phyloP scores from a whole-genome alignment of 2,329 filamentous ascomycete species.

The Pseudohalonectria lignicola region DNA sequence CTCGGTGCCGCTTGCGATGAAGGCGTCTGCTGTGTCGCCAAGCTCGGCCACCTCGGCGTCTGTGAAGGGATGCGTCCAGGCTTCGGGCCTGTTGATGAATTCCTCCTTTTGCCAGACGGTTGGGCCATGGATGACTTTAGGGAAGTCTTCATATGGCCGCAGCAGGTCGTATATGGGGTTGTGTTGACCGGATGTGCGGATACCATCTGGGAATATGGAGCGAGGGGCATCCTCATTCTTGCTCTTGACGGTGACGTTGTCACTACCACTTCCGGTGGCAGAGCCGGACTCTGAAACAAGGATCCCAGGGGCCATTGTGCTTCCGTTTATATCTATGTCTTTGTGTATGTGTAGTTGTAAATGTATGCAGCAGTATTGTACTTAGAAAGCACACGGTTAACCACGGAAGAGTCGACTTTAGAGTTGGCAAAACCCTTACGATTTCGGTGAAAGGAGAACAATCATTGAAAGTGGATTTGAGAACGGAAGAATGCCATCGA shows the following conservation, averaged over 20 bases:
- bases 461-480: too few relatives aligned
- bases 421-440: too few relatives aligned
- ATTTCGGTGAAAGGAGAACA: too few relatives aligned
- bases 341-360: too few relatives aligned
- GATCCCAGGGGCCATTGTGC: slow-evolving; percentile 14
- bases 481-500: too few relatives aligned
- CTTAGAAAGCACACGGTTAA: too few relatives aligned
- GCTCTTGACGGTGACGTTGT: too few relatives aligned
- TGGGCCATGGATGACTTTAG: slow-evolving; percentile 56
- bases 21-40: slow-evolving; percentile 53
- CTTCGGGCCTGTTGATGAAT: slow-evolving; percentile 49
- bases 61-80: slow-evolving; percentile 64
- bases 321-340: too few relatives aligned
- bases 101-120: slow-evolving; percentile 64
- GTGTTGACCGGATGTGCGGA: slow-evolving; percentile 56
- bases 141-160: slow-evolving; percentile 59
- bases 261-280: too few relatives aligned
- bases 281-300: slow-evolving; percentile 13
- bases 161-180: slow-evolving; percentile 55
- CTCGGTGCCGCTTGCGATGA: slow-evolving; percentile 52
- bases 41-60: slow-evolving; percentile 57
- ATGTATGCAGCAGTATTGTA: too few relatives aligned
- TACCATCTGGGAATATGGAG: slow-evolving; percentile 33
- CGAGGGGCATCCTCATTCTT: slow-evolving; percentile 21
- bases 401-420: too few relatives aligned